Conservation (phyloP, 768 basidiomycete species). For the Termitomyces sp. region DNA sequence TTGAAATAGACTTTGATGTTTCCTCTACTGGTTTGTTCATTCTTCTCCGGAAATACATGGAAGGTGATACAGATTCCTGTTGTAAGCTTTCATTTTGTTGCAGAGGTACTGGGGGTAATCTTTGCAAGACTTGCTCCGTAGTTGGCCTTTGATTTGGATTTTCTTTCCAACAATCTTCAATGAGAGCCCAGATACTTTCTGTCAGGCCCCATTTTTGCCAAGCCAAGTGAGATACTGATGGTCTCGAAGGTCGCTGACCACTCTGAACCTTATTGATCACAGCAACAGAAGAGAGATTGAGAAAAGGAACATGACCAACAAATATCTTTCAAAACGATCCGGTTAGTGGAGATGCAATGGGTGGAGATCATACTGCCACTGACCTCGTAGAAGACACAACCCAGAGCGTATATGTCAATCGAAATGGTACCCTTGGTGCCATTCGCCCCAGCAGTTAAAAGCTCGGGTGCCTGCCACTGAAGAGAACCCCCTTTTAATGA, state of each 20-base stretch:
- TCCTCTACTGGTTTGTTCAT: not conserved
- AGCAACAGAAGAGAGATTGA: not conserved
- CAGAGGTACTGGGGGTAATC: not conserved
- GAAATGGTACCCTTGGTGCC: not conserved
- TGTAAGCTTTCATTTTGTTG: not conserved
- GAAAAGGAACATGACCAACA: not conserved
- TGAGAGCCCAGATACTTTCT: not conserved
- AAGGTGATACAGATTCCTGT: not conserved
- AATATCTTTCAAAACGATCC: not conserved
- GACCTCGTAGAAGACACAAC: not conserved
- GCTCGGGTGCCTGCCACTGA: slow-evolving; percentile 1
- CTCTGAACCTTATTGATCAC: not conserved
- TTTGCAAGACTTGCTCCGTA: not conserved
- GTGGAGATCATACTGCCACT: not conserved
- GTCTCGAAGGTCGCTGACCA: not conserved
- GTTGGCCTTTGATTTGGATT: too few relatives aligned
- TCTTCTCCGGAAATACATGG: not conserved
- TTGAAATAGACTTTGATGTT: not conserved
- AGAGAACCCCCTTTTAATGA: not conserved
- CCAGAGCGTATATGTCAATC: not conserved
- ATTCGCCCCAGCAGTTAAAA: not conserved
- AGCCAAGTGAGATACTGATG: not conserved
- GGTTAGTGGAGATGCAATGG: too few relatives aligned
- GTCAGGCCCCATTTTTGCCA: not conserved
- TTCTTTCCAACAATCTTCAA: slow-evolving; percentile 2